Evolutionary conservation across 257 asterid genomes (phyloP), one percentile per base, ranked within the genome.

Genomic region (Scutellaria baicalensis): DNA sequence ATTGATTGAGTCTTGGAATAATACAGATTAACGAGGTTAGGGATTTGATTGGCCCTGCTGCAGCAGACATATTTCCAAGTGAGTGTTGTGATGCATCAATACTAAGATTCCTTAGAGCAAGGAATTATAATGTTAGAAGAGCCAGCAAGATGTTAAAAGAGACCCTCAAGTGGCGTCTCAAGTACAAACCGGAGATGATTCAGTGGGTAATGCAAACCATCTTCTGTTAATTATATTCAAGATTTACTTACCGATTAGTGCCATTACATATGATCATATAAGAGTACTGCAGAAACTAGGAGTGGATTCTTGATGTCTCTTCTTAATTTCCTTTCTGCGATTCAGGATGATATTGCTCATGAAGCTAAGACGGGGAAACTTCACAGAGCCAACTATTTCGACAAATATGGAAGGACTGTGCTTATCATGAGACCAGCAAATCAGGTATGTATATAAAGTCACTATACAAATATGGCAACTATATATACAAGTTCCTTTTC

Each of bases 111-210:
- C 87, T 85, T 12, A 80, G 80, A 68, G 95, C 95, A 40, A 81
- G 90, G 66, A 85, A 80, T 73, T 84, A 84, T 84, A 84, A 79
- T 63, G 54, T 86, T 17, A 79, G 75, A 66, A 82, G 76, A 69
- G 84, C 95, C 11, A 68, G 80, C 14, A 85, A 79, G 77, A 82
- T 88, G 90, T 64, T 88, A 52, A 82, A 85, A 75, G 95, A 86
- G 45, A 73, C 88, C 18, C 31, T 85, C 13, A 84, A 80, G 75
- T 88, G 95, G 95, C 84, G 95, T 57, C 68, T 75, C 38, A 77
- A 75, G 49, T 84, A 75, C 81, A 88, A 74, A 50, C 89, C 91
- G 35, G 89, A 85, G 64, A 76, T 72, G 73, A 85, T 88, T 23
- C 78, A 66, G 36, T 88, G 92, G 92, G 95, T 85, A 80, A 9